Evolutionary conservation across 768 basidiomycete species (phyloP).

Genomic region (Auricularia auricula-judae): DNA sequence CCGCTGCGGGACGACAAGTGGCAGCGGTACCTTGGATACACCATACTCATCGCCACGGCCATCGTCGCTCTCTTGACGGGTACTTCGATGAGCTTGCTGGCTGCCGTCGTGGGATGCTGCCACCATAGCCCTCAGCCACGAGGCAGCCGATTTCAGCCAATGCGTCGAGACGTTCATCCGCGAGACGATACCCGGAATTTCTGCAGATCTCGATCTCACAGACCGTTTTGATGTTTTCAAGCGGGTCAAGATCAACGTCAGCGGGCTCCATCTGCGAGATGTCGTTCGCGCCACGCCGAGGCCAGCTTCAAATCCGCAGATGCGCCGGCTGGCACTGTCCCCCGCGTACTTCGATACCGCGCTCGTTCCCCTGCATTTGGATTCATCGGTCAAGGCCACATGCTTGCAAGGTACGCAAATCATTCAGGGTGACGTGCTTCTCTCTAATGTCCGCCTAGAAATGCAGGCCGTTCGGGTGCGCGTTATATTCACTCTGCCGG

Average conservation of each 20-base stretch:
- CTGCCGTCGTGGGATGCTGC: not conserved
- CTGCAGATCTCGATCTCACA: not conserved
- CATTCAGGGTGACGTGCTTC: not conserved
- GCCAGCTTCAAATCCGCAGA: not conserved
- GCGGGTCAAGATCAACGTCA: not conserved
- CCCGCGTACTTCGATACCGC: slow-evolving; percentile 8
- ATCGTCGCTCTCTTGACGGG: no score
- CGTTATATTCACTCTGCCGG: slow-evolving; percentile 6
- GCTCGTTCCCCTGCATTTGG: not conserved
- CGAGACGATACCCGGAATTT: not conserved
- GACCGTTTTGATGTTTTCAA: not conserved
- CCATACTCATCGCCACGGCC: no score
- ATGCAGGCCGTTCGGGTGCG: slow-evolving; percentile 7
- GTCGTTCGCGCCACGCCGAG: slow-evolving; percentile 7
- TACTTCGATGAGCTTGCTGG: no score
- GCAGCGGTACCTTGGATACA: no score
- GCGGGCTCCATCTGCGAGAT: not conserved
- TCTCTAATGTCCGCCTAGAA: not conserved
- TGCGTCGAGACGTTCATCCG: slow-evolving; percentile 3
- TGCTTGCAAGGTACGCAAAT: not conserved
- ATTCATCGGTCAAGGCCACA: not conserved
- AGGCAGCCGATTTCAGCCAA: not conserved
- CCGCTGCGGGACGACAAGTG: no score
- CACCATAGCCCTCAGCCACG: not conserved
- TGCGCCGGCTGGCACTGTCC: not conserved